These are phyloP conservation scores for Gossypium schwendimanii DNA, from an alignment of 441 rosid species.

Conservation along the genomic window DNA sequence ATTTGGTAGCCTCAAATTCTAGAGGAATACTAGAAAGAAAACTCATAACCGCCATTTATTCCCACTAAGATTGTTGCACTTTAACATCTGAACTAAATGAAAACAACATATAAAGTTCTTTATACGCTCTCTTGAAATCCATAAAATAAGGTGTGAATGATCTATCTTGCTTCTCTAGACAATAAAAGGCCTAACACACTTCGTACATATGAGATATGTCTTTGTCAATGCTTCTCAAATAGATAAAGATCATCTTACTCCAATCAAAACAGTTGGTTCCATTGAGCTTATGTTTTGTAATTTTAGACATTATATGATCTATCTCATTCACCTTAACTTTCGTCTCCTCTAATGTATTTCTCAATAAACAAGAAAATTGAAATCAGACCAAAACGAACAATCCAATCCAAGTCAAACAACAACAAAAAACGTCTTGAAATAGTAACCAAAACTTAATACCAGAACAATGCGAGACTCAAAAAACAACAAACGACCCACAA, in stretches of 20 bases:
- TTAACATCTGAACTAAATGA: background rate
- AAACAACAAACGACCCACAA: too few relatives aligned
- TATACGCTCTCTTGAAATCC: background rate
- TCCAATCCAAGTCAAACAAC: background rate
- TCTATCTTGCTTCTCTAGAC: too few relatives aligned
- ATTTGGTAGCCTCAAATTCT: background rate
- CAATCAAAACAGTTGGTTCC: background rate
- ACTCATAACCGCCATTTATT: background rate
- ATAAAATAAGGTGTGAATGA: background rate
- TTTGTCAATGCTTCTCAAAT: background rate
- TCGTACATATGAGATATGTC: background rate
- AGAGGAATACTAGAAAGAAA: background rate
- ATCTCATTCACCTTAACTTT: background rate
- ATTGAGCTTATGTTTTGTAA: background rate
- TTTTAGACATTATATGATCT: background rate
- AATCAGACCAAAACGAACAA: background rate
- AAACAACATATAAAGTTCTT: background rate
- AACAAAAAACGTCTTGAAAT: too few relatives aligned
- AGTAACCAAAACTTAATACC: too few relatives aligned
- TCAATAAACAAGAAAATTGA: background rate
- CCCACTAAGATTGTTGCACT: background rate
- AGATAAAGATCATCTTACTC: background rate
- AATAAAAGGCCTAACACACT: background rate
- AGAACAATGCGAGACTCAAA: too few relatives aligned
- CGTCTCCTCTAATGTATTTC: background rate